Evolutionary conservation across 2,329 filamentous ascomycete species (phyloP).

Genomic region (Aspergillus flavus): DNA sequence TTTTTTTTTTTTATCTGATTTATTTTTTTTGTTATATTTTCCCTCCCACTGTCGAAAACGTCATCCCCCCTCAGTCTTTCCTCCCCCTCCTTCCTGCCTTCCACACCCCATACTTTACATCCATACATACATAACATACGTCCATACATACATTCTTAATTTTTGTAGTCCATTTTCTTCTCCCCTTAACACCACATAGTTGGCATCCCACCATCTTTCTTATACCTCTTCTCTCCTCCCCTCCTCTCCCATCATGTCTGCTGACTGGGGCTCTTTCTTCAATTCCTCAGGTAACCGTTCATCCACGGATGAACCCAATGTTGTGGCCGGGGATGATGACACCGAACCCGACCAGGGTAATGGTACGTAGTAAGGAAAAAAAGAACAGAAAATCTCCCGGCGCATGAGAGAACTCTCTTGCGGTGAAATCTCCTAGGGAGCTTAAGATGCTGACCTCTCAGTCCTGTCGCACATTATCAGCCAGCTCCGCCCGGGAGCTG

Average conservation of each 20-base stretch:
- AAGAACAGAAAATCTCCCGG: background rate
- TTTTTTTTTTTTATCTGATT: slow-evolving; percentile 4
- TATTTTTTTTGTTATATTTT: background rate
- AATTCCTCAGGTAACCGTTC: slow-evolving; percentile 49
- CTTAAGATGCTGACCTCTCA: slow-evolving; percentile 41
- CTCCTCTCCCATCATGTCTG: slow-evolving; percentile 24
- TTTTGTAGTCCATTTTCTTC: background rate
- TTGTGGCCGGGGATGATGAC: slow-evolving; percentile 66
- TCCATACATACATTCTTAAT: background rate
- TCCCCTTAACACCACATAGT: slow-evolving; percentile 1
- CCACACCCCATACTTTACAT: background rate
- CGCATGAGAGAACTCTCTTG: background rate
- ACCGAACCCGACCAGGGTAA: slow-evolving; percentile 92
- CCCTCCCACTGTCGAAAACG: background rate
- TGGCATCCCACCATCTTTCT: background rate
- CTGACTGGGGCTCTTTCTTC: slow-evolving; percentile 30
- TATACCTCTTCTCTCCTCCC: background rate
- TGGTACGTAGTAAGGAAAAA: slow-evolving; percentile 59
- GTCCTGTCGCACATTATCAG: slow-evolving; percentile 97
- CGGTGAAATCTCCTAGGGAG: background rate
- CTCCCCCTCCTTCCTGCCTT: background rate
- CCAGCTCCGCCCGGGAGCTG: slow-evolving; percentile 90
- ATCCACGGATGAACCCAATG: slow-evolving; percentile 58
- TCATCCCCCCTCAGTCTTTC: background rate
- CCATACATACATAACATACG: background rate